Conservation (phyloP, 2,329 filamentous ascomycete species). For the Thermoascus crustaceus region DNA sequence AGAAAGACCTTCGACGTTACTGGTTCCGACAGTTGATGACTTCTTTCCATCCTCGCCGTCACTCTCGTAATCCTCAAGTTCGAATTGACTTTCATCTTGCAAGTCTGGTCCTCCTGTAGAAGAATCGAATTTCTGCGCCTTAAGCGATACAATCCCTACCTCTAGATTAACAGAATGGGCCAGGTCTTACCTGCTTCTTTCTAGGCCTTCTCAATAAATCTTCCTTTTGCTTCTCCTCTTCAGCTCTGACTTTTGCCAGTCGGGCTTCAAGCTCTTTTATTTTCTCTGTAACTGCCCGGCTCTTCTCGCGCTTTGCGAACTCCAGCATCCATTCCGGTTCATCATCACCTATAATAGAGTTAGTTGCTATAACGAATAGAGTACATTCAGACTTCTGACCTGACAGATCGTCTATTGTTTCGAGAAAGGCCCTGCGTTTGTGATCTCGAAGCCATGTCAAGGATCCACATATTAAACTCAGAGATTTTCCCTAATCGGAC, state of each 20-base stretch:
- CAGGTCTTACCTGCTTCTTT: constrained; percentile 37
- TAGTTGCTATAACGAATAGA: constrained; percentile 1
- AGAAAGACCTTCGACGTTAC: constrained; percentile 49
- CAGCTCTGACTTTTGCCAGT: constrained; percentile 53
- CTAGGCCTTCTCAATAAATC: constrained; percentile 41
- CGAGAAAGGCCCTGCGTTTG: constrained; percentile 55
- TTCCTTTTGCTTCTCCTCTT: constrained; percentile 53
- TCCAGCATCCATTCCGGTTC: constrained; percentile 82
- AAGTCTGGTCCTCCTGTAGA: constrained; percentile 9
- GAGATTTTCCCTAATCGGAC: constrained; percentile 78
- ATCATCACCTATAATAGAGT: constrained; percentile 43
- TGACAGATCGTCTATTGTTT: constrained; percentile 41
- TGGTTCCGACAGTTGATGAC: constrained; percentile 17
- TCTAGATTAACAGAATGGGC: background rate
- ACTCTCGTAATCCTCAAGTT: constrained; percentile 67
- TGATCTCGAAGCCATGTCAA: constrained; percentile 85
- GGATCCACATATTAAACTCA: constrained; percentile 82
- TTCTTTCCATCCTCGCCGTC: constrained; percentile 42
- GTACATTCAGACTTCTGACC: constrained; percentile 23
- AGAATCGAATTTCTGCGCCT: constrained; percentile 21
- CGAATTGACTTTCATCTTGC: constrained; percentile 59
- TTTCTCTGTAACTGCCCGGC: constrained; percentile 55
- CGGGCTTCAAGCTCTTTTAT: constrained; percentile 68
- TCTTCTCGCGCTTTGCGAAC: constrained; percentile 61
- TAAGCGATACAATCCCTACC: background rate